These are phyloP conservation scores for Trichoderma sp. DNA, from an alignment of 2,329 filamentous ascomycete species.

Conservation along the genomic window DNA sequence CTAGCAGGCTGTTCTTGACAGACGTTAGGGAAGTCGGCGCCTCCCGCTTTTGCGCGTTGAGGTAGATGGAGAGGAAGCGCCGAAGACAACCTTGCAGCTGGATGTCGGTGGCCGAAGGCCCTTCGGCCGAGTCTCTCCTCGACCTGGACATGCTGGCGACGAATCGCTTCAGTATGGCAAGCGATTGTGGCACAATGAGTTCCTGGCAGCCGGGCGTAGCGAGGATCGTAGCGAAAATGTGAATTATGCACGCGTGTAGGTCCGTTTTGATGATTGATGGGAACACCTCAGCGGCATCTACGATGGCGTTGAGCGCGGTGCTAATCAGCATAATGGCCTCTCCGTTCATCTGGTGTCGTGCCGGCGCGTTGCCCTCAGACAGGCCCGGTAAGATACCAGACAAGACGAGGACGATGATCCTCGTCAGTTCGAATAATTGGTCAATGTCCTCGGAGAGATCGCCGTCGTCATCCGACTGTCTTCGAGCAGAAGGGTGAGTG, in stretches of 20 bases:
- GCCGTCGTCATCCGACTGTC: slow-evolving; percentile 58
- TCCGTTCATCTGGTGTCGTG: slow-evolving; percentile 78
- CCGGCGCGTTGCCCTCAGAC: slow-evolving; percentile 63
- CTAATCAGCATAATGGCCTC: slow-evolving; percentile 81
- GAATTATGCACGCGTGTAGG: slow-evolving; percentile 91
- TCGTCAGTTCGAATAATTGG: slow-evolving; percentile 93
- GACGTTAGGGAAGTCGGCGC: slow-evolving; percentile 75
- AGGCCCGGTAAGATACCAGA: slow-evolving; percentile 85
- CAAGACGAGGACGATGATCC: slow-evolving; percentile 92
- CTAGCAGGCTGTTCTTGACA: slow-evolving; percentile 90
- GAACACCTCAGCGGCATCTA: slow-evolving; percentile 94
- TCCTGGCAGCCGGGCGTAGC: slow-evolving; percentile 82
- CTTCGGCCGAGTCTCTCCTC: slow-evolving; percentile 39
- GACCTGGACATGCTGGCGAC: slow-evolving; percentile 69
- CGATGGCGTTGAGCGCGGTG: slow-evolving; percentile 80
- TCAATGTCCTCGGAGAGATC: slow-evolving; percentile 96
- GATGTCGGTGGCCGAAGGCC: slow-evolving; percentile 55
- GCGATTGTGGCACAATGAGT: slow-evolving; percentile 81
- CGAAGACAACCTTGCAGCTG: slow-evolving; percentile 82
- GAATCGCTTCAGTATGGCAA: slow-evolving; percentile 92
- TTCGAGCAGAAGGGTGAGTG: slow-evolving; percentile 82
- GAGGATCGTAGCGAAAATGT: slow-evolving; percentile 93
- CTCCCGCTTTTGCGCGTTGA: slow-evolving; percentile 74
- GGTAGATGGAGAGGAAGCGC: slow-evolving; percentile 78
- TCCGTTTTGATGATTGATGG: slow-evolving; percentile 96